Evolutionary conservation across 495 filamentous ascomycete species (phyloP), one percentile per base, ranked within the genome.

Genomic region (Clohesyomyces aquaticus): DNA sequence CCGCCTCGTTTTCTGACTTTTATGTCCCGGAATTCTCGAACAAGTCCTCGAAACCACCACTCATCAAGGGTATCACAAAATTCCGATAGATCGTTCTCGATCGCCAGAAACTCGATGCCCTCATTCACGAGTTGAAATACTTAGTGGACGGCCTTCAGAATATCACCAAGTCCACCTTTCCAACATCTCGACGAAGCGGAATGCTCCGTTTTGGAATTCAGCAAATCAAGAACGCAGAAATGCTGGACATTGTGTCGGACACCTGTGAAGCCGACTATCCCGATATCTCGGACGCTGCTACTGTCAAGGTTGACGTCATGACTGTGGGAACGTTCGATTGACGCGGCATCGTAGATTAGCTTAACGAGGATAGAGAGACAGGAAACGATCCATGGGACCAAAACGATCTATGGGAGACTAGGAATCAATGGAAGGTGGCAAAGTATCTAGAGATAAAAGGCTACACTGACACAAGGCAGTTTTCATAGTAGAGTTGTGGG

Each of bases 151-250:
- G 50, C 14, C 28, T 53, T 27, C 50, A 53, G 23, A 35, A 26
- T 14, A 56, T 56, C 29, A 56, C 53, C 27, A 21, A 56, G 32
- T 38, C 53, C 29, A 56, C 19, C 6, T 41, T 38, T 56, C 9
- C 53, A 48, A 19, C 38, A 19, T 38, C 38, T n/a, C 28, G 32
- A 4, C 38, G 42, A 27, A 21, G 53, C 4, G 53, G 53, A 56
- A 56, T 56, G 53, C 38, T 56, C 14, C 29, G 29, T 56, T 43
- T 56, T 42, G 26, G 53, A 25, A 56, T 56, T 19, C 53, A 56
- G 42, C 53, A 56, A 19, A 56, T 56, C 19, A 45, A 45, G 28
- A 56, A 42, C 28, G 10, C 19, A 19, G 38, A 56, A 9, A 56
- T 28, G 26, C 23, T 56, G 29, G 53, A 56, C 4, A 19, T 56